Base-by-base conservation (phyloP, 78 protist genomes). In the Chrysochromulina parva region DNA sequence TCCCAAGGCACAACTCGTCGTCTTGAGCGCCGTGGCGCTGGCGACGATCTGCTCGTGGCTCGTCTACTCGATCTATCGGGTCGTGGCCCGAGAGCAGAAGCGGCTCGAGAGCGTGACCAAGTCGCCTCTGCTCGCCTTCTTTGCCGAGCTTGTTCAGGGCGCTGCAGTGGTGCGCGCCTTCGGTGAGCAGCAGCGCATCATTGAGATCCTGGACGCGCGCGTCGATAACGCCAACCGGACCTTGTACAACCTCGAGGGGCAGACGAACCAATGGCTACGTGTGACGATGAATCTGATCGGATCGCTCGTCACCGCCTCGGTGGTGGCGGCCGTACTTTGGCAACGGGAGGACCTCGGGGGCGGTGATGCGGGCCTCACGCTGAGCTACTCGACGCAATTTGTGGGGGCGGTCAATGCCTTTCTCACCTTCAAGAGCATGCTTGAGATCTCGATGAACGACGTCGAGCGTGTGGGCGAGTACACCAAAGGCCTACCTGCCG, bases 101-200 rank as follows among this genome's bases (percentile, higher is more conserved):
- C 92, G 99, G 9, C 80, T 97, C 5, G 96, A 94, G n/a, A n/a
- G 94, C 2, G 52, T 96, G 24, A 38, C 96, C 17, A 91, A 96
- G 52, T 93, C 97, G 57, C 99, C 99, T 47, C 17, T 85, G 47
- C 48, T n/a, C 57, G 90, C 90, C 28, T 54, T 22, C 20, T 62
- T 53, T 7, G 0, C 69, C 69, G 88, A 57, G 26, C 19, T 48
- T 4, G 47, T 78, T 17, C 26, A 26, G 17, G 88, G 88, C 9
- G 65, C 54, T 16, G 6, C 48, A 38, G 24, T 62, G 10, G 24
- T 78, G 48, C 10, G 38, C 86, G 86, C 86, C 5, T 78, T 53
- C 62, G 86, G 26, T 2, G 62, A n/a, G 24, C 11, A 53, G 26
- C 11, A 9, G 55, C 82, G 82, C 82, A 48, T 74, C 55, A n/a